Evolutionary conservation across 768 basidiomycete genomes (phyloP).

Genomic region (Tubosaeta sp.): DNA sequence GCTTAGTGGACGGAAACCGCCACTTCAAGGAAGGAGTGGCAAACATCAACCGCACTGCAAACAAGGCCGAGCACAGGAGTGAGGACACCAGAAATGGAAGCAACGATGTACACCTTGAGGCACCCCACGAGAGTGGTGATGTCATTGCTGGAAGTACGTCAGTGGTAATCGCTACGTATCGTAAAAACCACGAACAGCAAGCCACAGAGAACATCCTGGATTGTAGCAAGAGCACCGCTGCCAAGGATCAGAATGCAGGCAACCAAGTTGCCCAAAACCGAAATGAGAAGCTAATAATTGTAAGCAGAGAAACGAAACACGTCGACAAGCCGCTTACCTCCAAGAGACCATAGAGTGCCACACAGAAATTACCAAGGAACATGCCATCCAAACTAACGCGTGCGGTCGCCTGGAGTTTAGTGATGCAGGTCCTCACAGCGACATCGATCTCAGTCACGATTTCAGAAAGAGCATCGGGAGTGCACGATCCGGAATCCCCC

Average conservation of each 20-base stretch:
- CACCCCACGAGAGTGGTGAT: slow-evolving; percentile 8
- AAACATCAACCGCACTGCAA: neutral
- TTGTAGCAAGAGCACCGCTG: neutral
- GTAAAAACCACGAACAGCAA: slow-evolving; percentile 10
- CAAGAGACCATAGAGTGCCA: slow-evolving; percentile 4
- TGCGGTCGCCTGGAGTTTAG: slow-evolving; percentile 6
- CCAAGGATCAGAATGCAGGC: slow-evolving; percentile 1
- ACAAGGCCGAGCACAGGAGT: slow-evolving; percentile 8
- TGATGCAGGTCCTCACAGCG: neutral
- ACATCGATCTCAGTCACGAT: slow-evolving; percentile 2
- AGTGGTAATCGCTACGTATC: neutral
- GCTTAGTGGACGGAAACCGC: neutral
- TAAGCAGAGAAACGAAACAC: no score
- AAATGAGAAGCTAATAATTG: neutral
- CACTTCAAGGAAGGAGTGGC: neutral
- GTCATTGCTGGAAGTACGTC: neutral
- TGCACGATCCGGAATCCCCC: neutral
- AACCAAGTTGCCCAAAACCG: slow-evolving; percentile 5
- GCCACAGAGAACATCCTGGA: slow-evolving; percentile 3
- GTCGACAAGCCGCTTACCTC: neutral
- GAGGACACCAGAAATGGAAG: slow-evolving; percentile 3
- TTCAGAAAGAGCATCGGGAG: neutral
- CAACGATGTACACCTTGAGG: slow-evolving; percentile 7
- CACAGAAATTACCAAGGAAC: slow-evolving; percentile 4
- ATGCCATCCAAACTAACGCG: slow-evolving; percentile 7